These are phyloP conservation scores for Thozetella sp. DNA, from an alignment of 495 filamentous ascomycete species.

Conservation along the genomic window DNA sequence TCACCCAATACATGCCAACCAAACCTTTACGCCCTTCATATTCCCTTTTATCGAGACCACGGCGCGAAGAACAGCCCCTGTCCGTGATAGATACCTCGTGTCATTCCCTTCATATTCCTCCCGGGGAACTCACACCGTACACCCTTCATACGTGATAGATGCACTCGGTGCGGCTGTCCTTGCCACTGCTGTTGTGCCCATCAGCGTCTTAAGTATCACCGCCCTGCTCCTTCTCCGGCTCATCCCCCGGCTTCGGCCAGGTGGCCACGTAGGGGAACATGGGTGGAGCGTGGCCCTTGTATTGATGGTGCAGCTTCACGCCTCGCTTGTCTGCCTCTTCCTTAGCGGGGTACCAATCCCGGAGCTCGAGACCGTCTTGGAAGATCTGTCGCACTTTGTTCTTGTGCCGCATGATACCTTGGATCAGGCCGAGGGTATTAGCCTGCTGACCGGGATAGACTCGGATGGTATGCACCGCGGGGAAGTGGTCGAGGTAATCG, in stretches of 20 bases:
- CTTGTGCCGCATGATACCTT: neutral
- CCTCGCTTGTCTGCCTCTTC: neutral
- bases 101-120: no score
- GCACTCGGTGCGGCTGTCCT: no score
- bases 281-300: neutral
- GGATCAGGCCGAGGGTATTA: constrained; percentile 1
- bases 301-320: neutral
- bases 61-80: no score
- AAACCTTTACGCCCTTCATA: no score
- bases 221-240: no score
- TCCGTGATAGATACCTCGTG: no score
- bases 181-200: no score
- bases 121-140: no score
- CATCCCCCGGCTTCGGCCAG: neutral
- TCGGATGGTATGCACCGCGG: neutral
- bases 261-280: neutral
- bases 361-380: neutral
- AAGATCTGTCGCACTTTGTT: neutral
- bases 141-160: neutral
- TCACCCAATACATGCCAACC: neutral
- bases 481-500: neutral
- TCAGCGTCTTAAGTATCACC: neutral
- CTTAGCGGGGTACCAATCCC: neutral
- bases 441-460: neutral
- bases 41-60: no score